Evolutionary conservation across 345 rosid genomes (phyloP).

Genomic region (Brassica cretica): DNA sequence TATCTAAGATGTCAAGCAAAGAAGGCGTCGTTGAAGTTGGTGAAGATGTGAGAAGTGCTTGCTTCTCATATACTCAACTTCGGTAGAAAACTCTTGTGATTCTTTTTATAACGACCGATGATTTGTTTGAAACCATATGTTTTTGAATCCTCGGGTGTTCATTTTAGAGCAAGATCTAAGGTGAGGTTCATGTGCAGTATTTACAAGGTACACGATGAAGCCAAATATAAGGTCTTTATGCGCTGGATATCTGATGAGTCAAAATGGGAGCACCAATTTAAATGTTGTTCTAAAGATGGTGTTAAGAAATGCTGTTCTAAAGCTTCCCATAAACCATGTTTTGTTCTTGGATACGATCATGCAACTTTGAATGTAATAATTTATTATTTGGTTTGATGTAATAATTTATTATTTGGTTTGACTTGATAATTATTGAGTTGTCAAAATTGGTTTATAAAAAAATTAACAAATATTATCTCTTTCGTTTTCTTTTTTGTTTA

Average conservation of each 20-base stretch:
- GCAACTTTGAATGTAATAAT: too few relatives aligned
- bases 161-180: background rate
- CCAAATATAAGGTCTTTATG: background rate
- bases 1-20: background rate
- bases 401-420: too few relatives aligned
- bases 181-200: background rate
- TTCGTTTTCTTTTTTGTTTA: too few relatives aligned
- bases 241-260: background rate
- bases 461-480: too few relatives aligned
- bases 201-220: background rate
- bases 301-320: background rate
- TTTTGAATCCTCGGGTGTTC: background rate
- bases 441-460: too few relatives aligned
- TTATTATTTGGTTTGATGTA: too few relatives aligned
- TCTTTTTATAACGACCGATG: background rate
- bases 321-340: background rate
- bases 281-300: too few relatives aligned
- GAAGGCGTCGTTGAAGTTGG: background rate
- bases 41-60: background rate
- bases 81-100: background rate
- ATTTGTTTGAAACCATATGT: background rate
- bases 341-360: too few relatives aligned
- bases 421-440: too few relatives aligned
- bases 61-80: background rate
- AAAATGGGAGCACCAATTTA: background rate